Base-by-base conservation (phyloP, 2,329 filamentous ascomycete species). In the Neonectria ditissima region DNA sequence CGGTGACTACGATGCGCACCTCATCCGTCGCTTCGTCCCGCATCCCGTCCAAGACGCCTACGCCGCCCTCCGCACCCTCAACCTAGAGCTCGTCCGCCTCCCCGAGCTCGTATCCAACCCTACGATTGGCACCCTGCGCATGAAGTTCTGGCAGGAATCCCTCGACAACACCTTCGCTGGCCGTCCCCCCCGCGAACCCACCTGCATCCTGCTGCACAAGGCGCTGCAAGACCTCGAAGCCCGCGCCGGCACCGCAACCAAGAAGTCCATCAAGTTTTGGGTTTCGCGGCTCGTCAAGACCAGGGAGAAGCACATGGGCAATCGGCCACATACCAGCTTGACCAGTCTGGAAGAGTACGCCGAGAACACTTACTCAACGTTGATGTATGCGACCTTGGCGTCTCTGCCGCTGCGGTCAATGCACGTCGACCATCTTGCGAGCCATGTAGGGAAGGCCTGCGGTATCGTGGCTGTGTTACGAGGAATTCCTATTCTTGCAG, bases 141-240 rank as follows among this genome's bases (percentile, higher is more conserved):
- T 97, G 79, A 93, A 97, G 78, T 98, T 98, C 83, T 98, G 96
- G 92, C 89, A 92, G 53, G 94, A 98, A 72, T 89, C 92, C 5
- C 83, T 99, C 55, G 87, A 91, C 57, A 90, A 91, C 65, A 91
- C 92, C 1, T 91, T 97, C 64, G 85, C 91, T 2, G 92, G 91
- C 32, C 83, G 84, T 0, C 94, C 96, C 1, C 94, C 94, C 1
- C 93, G 94, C 74, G 94, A 99, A 77, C 96, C 96, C 22, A 92
- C 97, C 44, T 95, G 94, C 62, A 87, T 97, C 30, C 84, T 98
- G 5, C 85, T 99, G 1, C 86, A 93, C 65, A 87, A 90, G 61
- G 91, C 91, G 22, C 85, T 97, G 16, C 83, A 86, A 7, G 85
- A 88, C 66, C 86, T 92, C 75, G 79, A 85, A 73, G 75, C 78